phyloP scores from a whole-genome alignment of 495 filamentous ascomycete species.

The Neurospora sp. region DNA sequence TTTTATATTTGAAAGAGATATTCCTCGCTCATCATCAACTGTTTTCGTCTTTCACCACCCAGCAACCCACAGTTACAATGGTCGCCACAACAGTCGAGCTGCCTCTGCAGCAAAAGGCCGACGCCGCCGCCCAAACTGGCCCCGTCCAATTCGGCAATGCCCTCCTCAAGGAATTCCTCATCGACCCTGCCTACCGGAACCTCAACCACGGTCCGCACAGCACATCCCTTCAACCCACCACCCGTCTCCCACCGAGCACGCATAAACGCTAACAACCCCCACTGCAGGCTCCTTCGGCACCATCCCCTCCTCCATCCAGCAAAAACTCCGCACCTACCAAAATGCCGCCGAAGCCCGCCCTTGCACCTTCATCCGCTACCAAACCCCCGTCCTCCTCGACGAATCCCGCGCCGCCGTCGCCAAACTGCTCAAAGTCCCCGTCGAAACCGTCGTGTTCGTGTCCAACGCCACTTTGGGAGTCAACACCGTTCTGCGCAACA shows the following conservation, averaged over 20 bases:
- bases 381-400: constrained; percentile 48
- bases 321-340: constrained; percentile 48
- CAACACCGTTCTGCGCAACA: constrained; percentile 67
- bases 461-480: constrained; percentile 74
- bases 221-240: too few species aligned
- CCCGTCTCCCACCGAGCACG: too few species aligned
- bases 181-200: constrained; percentile 52
- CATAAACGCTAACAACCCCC: too few species aligned
- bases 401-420: constrained; percentile 55
- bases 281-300: constrained; percentile 65
- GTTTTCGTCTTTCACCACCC: too few species aligned
- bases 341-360: constrained; percentile 51
- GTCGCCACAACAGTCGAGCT: neutral
- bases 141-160: constrained; percentile 41
- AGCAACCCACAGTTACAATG: neutral
- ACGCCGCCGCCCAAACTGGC: neutral
- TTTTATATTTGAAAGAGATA: neutral
- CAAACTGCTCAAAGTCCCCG: constrained; percentile 48
- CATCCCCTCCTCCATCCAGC: constrained; percentile 50
- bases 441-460: constrained; percentile 61
- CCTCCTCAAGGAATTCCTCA: constrained; percentile 58
- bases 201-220: constrained; percentile 64
- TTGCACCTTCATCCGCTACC: constrained; percentile 63
- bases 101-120: neutral
- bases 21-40: neutral